phyloP scores from a whole-genome alignment of 169 alveolate species.

The Babesia ovata region DNA sequence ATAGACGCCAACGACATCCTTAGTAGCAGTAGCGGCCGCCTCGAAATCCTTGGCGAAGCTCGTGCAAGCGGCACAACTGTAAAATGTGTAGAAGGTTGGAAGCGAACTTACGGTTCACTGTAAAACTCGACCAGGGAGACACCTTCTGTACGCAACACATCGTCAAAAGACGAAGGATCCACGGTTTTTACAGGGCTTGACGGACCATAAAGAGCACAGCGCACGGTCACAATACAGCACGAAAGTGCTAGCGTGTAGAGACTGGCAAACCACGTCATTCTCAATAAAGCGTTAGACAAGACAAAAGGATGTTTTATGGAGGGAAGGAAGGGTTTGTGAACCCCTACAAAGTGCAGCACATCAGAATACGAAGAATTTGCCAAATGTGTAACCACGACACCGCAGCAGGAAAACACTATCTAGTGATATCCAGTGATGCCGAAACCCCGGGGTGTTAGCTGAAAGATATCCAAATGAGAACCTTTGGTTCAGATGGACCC shows the following conservation, averaged over 20 bases:
- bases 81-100: slow-evolving; percentile 23
- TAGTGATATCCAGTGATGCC: not conserved
- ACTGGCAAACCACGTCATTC: not conserved
- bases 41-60: slow-evolving; percentile 69
- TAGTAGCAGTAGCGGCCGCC: slow-evolving; percentile 71
- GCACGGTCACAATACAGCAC: slow-evolving; percentile 5
- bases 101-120: slow-evolving; percentile 51
- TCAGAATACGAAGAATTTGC: not conserved
- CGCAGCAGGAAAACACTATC: slow-evolving; percentile 3
- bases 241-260: slow-evolving; percentile 15
- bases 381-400: slow-evolving; percentile 9
- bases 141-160: slow-evolving; percentile 7
- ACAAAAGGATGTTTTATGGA: not conserved
- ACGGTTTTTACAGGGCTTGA: slow-evolving; percentile 13
- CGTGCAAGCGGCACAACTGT: slow-evolving; percentile 69
- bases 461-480: not conserved
- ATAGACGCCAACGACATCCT: slow-evolving; percentile 74
- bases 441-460: not conserved
- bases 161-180: not conserved
- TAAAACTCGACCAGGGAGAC: slow-evolving; percentile 63
- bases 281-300: not conserved
- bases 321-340: not conserved
- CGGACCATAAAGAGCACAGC: slow-evolving; percentile 8
- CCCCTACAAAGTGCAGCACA: not conserved
- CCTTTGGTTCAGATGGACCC: not conserved